phyloP scores from a whole-genome alignment of 148 eudicot genomes.

The Camellia sinensis region DNA sequence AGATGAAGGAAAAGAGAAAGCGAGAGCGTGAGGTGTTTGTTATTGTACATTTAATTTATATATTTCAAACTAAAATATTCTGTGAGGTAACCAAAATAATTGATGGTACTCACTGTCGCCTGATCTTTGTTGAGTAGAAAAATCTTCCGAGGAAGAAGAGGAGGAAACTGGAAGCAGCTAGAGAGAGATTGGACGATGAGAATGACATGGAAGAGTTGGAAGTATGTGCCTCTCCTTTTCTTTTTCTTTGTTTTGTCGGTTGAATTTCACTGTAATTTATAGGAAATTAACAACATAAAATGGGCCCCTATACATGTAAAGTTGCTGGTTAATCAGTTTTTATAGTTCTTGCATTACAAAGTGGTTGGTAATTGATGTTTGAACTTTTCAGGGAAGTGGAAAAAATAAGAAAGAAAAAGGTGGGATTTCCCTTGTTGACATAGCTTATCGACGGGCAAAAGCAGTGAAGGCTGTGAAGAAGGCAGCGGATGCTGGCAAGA shows the following conservation, averaged over 20 bases:
- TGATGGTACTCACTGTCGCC: not conserved
- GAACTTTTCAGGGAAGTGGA: constrained; percentile 39
- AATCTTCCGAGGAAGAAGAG: constrained; percentile 90
- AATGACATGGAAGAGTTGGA: constrained; percentile 39
- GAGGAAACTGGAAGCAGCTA: constrained; percentile 89
- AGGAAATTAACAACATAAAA: not conserved
- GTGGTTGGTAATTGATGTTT: not conserved
- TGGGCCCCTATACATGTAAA: no score
- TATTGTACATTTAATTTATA: not conserved
- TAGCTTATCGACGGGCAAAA: constrained; percentile 84
- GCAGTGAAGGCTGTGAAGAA: constrained; percentile 68
- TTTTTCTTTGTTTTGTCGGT: not conserved
- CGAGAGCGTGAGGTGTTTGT: constrained; percentile 79
- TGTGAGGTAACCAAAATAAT: not conserved
- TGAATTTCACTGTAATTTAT: not conserved
- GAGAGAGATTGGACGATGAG: constrained; percentile 86
- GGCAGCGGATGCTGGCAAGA: constrained; percentile 69
- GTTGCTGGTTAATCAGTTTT: not conserved
- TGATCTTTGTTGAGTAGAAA: constrained; percentile 47
- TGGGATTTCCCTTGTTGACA: constrained; percentile 82
- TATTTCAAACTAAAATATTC: constrained; percentile 1
- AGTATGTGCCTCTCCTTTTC: constrained; percentile 28
- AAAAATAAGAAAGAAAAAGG: constrained; percentile 61
- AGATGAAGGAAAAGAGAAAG: constrained; percentile 94
- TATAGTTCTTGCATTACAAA: not conserved